Evolutionary conservation across 768 basidiomycete genomes (phyloP).

Genomic region (Leccinum longicurvipes): DNA sequence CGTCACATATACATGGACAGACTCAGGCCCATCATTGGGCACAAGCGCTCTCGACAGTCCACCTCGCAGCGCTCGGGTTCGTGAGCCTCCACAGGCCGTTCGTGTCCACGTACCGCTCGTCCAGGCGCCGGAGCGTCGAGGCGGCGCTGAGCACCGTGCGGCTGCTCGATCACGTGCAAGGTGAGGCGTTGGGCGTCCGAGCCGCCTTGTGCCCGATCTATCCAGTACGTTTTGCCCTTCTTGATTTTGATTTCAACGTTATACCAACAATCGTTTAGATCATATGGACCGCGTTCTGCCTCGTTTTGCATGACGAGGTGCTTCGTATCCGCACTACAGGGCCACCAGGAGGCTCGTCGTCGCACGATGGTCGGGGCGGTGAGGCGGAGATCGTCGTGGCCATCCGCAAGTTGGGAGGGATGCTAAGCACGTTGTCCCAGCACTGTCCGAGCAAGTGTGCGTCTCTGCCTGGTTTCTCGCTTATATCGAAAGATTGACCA

Average conservation of each 20-base stretch:
- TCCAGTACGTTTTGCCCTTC: slow-evolving; percentile 2
- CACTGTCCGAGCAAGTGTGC: slow-evolving; percentile 18
- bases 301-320: slow-evolving; percentile 22
- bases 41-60: slow-evolving; percentile 16
- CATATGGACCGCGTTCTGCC: slow-evolving; percentile 23
- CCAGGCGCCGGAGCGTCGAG: slow-evolving; percentile 15
- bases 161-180: slow-evolving; percentile 11
- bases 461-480: neutral
- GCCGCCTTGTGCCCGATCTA: slow-evolving; percentile 17
- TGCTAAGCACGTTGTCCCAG: slow-evolving; percentile 17
- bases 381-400: slow-evolving; percentile 12
- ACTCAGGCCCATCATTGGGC: neutral
- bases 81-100: slow-evolving; percentile 24
- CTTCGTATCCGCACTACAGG: slow-evolving; percentile 13
- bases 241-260: neutral
- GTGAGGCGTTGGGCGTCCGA: neutral
- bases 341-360: neutral
- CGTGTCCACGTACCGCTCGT: slow-evolving; percentile 8
- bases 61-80: slow-evolving; percentile 24
- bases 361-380: slow-evolving; percentile 1
- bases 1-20: neutral
- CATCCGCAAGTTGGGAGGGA: slow-evolving; percentile 14
- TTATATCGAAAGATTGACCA: neutral
- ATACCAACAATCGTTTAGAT: slow-evolving; percentile 7
- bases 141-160: slow-evolving; percentile 13